These are phyloP conservation scores for Rubia tinctorum DNA, from an alignment of 305 asterid species.

Conservation along the genomic window DNA sequence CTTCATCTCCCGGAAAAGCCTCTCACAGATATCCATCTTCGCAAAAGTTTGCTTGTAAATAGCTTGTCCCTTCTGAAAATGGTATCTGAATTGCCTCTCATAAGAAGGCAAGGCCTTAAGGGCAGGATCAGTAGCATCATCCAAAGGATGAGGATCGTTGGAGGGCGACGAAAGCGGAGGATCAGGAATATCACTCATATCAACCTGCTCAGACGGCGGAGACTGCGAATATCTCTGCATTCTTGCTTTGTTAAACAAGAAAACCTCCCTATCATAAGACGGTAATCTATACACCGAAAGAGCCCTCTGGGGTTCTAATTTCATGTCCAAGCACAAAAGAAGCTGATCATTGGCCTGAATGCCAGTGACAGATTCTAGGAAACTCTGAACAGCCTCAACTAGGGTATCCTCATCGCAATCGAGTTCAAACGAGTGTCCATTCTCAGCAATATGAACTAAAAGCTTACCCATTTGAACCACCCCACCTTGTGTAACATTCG, in stretches of 20 bases:
- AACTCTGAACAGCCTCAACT: conserved; percentile 71
- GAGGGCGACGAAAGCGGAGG: conserved; percentile 55
- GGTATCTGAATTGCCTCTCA: conserved; percentile 89
- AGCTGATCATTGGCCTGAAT: conserved; percentile 75
- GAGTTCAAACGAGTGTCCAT: conserved; percentile 75
- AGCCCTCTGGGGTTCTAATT: conserved; percentile 65
- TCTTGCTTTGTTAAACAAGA: conserved; percentile 73
- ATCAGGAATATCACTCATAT: conserved; percentile 56
- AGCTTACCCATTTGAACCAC: conserved; percentile 75
- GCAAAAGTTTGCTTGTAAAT: conserved; percentile 60
- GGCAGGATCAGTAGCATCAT: conserved; percentile 91
- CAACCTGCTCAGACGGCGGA: conserved; percentile 61
- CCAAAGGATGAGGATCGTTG: conserved; percentile 62
- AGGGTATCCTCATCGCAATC: conserved; percentile 65
- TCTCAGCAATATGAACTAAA: conserved; percentile 76
- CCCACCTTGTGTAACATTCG: conserved; percentile 41
- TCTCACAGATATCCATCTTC: conserved; percentile 54
- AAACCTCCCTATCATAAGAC: conserved; percentile 65
- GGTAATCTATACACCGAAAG: conserved; percentile 84
- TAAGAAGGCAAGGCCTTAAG: conserved; percentile 83
- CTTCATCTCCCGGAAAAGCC: conserved; percentile 70
- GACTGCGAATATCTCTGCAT: conserved; percentile 71
- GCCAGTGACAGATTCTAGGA: conserved; percentile 55
- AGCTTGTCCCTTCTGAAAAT: conserved; percentile 72
- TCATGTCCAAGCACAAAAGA: conserved; percentile 86